A percentile compares a stretch with the other conserved stretches of the same genome.
Conservation (phyloP, 768 basidiomycete genomes). For the Pulveroboletus sp. region DNA sequence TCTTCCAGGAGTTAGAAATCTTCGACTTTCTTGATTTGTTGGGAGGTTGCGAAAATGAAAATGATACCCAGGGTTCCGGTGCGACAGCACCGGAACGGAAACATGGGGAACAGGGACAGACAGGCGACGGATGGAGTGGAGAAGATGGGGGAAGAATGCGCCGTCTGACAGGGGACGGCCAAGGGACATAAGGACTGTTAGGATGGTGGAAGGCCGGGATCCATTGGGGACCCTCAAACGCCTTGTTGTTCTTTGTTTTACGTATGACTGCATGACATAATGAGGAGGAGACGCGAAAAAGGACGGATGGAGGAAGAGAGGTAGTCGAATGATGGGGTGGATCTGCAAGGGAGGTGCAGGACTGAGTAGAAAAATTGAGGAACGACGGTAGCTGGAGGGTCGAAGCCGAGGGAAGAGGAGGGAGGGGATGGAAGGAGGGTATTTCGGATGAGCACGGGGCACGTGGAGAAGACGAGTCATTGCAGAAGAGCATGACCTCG, state of each 20-base stretch:
- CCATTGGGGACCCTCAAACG: constrained; percentile 28
- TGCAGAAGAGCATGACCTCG: constrained; percentile 3
- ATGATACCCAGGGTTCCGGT: constrained; percentile 37
- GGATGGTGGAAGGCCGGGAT: constrained; percentile 43
- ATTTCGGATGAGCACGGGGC: constrained; percentile 4
- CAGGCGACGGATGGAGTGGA: constrained; percentile 31
- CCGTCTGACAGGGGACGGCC: constrained; percentile 40
- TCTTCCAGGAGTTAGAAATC: constrained; percentile 27
- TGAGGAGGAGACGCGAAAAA: constrained; percentile 15
- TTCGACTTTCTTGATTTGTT: constrained; percentile 18
- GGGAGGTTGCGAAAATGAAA: constrained; percentile 15
- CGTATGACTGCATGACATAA: constrained; percentile 6
- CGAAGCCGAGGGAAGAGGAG: constrained; percentile 34
- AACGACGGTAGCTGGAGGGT: constrained; percentile 38
- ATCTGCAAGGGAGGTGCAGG: constrained; percentile 12
- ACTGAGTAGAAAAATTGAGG: constrained; percentile 27
- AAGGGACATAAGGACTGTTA: constrained; percentile 54
- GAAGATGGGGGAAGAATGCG: constrained; percentile 37
- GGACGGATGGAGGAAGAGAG: constrained; percentile 16
- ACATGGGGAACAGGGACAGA: constrained; percentile 31
- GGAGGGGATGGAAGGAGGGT: constrained; percentile 28
- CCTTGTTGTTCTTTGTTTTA: constrained; percentile 20
- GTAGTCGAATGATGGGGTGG: not conserved
- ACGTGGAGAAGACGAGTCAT: constrained; percentile 15
- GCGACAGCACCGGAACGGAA: constrained; percentile 39